Evolutionary conservation across 2,329 filamentous ascomycete species (phyloP).

Genomic region (Nemania sp.): DNA sequence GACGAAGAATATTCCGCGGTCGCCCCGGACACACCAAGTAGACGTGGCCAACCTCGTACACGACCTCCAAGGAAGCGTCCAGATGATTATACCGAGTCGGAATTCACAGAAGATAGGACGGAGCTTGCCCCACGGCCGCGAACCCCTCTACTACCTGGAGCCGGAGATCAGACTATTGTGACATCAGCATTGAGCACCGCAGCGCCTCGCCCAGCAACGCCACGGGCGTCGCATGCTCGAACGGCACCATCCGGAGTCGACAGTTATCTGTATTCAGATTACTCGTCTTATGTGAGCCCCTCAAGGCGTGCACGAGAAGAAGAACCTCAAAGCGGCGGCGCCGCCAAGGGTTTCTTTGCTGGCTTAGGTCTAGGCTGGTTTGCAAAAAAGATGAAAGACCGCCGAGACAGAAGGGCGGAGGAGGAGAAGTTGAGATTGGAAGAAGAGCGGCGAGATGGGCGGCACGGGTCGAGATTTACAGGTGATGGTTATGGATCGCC

Average conservation of each 20-base stretch:
- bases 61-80: conserved; percentile 44
- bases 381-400: conserved; percentile 72
- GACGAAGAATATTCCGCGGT: conserved; percentile 75
- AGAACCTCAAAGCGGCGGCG: conserved; percentile 56
- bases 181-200: conserved; percentile 59
- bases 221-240: conserved; percentile 61
- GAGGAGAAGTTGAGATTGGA: conserved; percentile 60
- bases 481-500: conserved; percentile 72
- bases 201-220: conserved; percentile 60
- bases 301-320: conserved; percentile 67
- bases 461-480: conserved; percentile 73
- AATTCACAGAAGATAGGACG: conserved; percentile 61
- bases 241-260: conserved; percentile 55
- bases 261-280: conserved; percentile 66
- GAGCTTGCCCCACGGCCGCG: conserved; percentile 49
- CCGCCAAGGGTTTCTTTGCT: conserved; percentile 69
- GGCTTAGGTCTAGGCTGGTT: conserved; percentile 77
- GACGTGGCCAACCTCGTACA: conserved; percentile 54
- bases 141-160: conserved; percentile 61
- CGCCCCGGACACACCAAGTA: conserved; percentile 69
- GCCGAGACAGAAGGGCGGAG: conserved; percentile 64
- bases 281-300: conserved; percentile 71
- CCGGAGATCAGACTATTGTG: conserved; percentile 59
- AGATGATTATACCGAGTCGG: conserved; percentile 55
- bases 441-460: conserved; percentile 67